Conservation (phyloP, 2,329 filamentous ascomycete genomes). For the Pyrenophora tritici-repentis region DNA sequence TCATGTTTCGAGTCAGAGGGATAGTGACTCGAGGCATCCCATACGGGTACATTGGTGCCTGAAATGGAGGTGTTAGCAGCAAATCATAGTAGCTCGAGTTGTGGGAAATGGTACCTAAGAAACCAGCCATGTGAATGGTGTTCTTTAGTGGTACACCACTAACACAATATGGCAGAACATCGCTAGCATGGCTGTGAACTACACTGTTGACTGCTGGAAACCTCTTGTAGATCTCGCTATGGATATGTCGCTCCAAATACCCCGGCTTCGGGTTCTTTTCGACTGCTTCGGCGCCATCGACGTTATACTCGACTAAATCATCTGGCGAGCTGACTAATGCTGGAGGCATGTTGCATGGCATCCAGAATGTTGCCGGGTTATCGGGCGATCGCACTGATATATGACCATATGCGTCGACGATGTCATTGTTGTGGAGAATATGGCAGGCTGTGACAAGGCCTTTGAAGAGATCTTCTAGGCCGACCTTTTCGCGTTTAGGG, state of each 20-base stretch:
- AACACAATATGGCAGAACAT: constrained; percentile 52
- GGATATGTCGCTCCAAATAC: constrained; percentile 53
- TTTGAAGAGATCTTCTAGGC: constrained; percentile 45
- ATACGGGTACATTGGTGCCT: constrained; percentile 45
- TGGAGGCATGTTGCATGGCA: constrained; percentile 51
- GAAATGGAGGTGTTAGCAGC: neutral
- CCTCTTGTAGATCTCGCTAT: constrained; percentile 53
- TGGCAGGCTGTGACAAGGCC: constrained; percentile 55
- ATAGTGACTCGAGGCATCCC: constrained; percentile 40
- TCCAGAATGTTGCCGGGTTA: constrained; percentile 53
- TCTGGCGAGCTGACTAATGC: constrained; percentile 49
- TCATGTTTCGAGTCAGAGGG: constrained; percentile 39
- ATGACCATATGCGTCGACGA: constrained; percentile 62
- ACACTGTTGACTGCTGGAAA: constrained; percentile 52
- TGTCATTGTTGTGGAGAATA: constrained; percentile 58
- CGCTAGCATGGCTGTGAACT: constrained; percentile 51
- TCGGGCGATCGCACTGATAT: constrained; percentile 58
- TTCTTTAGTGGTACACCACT: constrained; percentile 48
- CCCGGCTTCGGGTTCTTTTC: constrained; percentile 42
- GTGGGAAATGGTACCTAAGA: constrained; percentile 41
- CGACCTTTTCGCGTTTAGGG: constrained; percentile 46
- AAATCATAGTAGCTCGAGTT: neutral
- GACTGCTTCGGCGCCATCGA: constrained; percentile 48
- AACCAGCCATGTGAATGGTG: constrained; percentile 51
- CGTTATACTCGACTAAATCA: constrained; percentile 53